Evolutionary conservation across 345 rosid species (phyloP), one percentile per base, ranked within the genome.

Genomic region (Salix exigua): DNA sequence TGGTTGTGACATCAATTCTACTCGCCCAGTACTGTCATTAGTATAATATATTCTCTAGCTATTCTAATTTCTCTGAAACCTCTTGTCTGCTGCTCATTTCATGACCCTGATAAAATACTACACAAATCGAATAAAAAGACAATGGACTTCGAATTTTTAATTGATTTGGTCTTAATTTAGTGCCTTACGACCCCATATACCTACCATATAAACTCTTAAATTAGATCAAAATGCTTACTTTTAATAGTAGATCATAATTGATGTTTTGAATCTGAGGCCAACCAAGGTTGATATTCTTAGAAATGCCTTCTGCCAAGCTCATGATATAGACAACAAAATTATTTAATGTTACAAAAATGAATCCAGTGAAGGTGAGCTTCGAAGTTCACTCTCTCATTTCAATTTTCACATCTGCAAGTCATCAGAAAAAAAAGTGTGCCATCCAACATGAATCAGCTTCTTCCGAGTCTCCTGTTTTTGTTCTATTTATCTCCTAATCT

Each of bases 401-500:
- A 71, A 51, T 19, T 50, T 50, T 51, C 63, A 48, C 12, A 67
- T 37, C 71, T 40, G 35, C 69, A 16, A 35, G 38, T 21, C 26
- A 10, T 25, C 26, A 25, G 50, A 11, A 51, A 18, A 38, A 38
- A 40, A 17, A n/a, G 46, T 38, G 3, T 17, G 14, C 16, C 10
- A 44, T 78, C 69, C 26, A 10, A 76, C 23, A 55, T 73, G 87
- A 72, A 78, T 70, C 74, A 17, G 44, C 23, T 76, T 73, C 69
- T 71, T 38, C 66, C 42, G 9, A 48, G 71, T 66, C 31, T 79
- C 51, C 44, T 70, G 13, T 6, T 79, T 12, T 40, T 76, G n/a
- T 50, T 75, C 71, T 23, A 42, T 76, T 35, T 63, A 37, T 17
- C 80, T 50, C 70, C 48, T 26, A 66, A 51, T 55, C 28, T 79